A percentile compares a stretch with the other conserved stretches of the same genome.
Evolutionary conservation across 2,329 filamentous ascomycete genomes (phyloP).

Genomic region (Diaporthe caulivora): DNA sequence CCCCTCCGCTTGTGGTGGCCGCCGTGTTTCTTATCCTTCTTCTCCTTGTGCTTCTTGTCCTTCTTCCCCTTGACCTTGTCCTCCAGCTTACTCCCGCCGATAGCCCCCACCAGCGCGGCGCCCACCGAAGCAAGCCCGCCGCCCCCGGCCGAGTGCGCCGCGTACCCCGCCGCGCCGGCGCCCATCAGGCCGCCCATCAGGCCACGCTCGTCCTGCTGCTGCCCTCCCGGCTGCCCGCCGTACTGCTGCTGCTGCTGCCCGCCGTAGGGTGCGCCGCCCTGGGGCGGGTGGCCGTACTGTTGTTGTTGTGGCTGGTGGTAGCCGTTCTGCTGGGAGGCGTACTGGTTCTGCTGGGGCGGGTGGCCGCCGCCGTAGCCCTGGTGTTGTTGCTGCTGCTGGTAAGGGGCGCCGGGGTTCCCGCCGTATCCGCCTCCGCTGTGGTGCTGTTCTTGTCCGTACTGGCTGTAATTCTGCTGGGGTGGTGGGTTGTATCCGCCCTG

Average conservation of each 20-base stretch:
- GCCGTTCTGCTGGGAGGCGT: not conserved
- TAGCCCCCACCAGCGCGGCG: slow-evolving; percentile 64
- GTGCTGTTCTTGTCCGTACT: slow-evolving; percentile 29
- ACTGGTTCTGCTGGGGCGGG: slow-evolving; percentile 36
- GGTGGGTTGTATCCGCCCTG: slow-evolving; percentile 45
- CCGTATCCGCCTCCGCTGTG: slow-evolving; percentile 34
- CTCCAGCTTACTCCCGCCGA: slow-evolving; percentile 67
- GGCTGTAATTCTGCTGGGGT: slow-evolving; percentile 43
- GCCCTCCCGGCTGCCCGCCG: slow-evolving; percentile 36
- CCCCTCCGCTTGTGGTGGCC: slow-evolving; percentile 35
- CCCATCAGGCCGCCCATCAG: slow-evolving; percentile 67
- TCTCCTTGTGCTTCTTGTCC: slow-evolving; percentile 39
- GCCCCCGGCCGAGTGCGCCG: slow-evolving; percentile 66
- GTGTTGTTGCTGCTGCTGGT: slow-evolving; percentile 39
- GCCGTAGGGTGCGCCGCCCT: not conserved
- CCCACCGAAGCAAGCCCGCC: slow-evolving; percentile 64
- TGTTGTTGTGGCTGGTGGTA: slow-evolving; percentile 36
- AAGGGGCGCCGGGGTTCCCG: slow-evolving; percentile 35
- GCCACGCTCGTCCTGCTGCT: slow-evolving; percentile 63
- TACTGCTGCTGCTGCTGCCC: slow-evolving; percentile 1
- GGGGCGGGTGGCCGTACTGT: slow-evolving; percentile 12
- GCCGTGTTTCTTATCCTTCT: slow-evolving; percentile 28
- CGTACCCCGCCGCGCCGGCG: slow-evolving; percentile 65
- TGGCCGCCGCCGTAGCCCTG: slow-evolving; percentile 38
- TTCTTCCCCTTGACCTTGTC: slow-evolving; percentile 60